phyloP scores from a whole-genome alignment of 2,329 filamentous ascomycete genomes.

The Orbilia oligospora region DNA sequence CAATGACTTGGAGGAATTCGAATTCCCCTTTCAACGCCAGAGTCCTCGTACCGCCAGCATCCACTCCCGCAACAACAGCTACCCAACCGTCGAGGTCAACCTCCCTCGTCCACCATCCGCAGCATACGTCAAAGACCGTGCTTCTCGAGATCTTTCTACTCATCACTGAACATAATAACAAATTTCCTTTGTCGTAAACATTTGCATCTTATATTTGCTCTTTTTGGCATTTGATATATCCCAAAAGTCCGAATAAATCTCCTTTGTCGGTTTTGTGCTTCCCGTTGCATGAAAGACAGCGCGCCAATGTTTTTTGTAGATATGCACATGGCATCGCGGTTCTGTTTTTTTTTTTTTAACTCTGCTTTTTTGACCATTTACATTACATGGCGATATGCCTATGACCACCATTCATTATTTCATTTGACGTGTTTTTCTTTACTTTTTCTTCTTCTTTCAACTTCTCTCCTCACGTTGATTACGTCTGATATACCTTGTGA shows the following conservation, averaged over 20 bases:
- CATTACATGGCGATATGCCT: conserved; percentile 43
- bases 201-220: conserved; percentile 31
- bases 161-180: conserved; percentile 45
- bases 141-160: conserved; percentile 39
- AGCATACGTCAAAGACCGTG: conserved; percentile 50
- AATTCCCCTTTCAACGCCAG: conserved; percentile 53
- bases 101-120: conserved; percentile 51
- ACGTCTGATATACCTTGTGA: conserved; percentile 57
- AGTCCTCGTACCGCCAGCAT: not conserved
- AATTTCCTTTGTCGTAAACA: conserved; percentile 38
- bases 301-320: conserved; percentile 33
- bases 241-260: conserved; percentile 59
- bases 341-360: conserved; percentile 20
- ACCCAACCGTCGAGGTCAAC: conserved; percentile 49
- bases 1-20: conserved; percentile 48
- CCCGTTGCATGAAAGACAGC: conserved; percentile 15
- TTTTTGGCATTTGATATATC: conserved; percentile 30
- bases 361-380: not conserved
- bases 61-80: conserved; percentile 33
- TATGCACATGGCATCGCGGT: conserved; percentile 37
- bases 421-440: conserved; percentile 2
- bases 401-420: conserved; percentile 48
- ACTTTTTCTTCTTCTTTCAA: not conserved
- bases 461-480: conserved; percentile 29
- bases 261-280: conserved; percentile 25